These are phyloP conservation scores for Acacia concinna DNA, from an alignment of 331 rosid species.

Conservation along the genomic window DNA sequence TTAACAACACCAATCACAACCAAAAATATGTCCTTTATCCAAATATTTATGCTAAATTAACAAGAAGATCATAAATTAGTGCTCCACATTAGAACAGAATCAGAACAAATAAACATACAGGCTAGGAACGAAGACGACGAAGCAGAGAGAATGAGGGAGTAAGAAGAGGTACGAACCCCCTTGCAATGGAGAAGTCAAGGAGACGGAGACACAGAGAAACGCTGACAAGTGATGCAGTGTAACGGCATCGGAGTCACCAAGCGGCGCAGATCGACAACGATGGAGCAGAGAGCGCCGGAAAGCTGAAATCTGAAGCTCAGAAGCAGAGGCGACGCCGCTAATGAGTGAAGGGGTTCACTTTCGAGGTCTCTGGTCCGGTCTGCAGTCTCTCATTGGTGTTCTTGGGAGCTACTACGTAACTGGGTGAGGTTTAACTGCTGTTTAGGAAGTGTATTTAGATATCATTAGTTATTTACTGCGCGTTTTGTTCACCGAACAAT, in stretches of 20 bases:
- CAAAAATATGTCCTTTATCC: constrained; percentile 12
- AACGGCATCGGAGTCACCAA: background rate
- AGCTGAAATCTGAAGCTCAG: background rate
- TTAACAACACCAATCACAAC: constrained; percentile 13
- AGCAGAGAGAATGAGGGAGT: background rate
- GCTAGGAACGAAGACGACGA: background rate
- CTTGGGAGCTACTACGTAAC: no score
- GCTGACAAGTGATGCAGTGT: background rate
- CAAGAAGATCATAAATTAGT: constrained; percentile 24
- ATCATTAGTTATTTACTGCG: no score
- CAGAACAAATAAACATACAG: background rate
- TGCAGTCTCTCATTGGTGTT: no score
- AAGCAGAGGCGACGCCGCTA: no score
- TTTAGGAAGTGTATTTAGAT: no score
- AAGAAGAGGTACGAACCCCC: background rate
- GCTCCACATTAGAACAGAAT: background rate
- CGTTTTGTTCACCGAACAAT: no score
- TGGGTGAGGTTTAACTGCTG: no score
- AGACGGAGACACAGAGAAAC: no score
- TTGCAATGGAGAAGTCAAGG: no score
- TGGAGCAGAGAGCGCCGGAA: background rate
- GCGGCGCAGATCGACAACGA: background rate
- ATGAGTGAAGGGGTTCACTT: no score
- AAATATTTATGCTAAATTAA: constrained; percentile 18
- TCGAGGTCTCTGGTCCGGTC: no score